These are phyloP conservation scores for Paracamarosporium sp. DNA, from an alignment of 2,329 filamentous ascomycete genomes.

Conservation along the genomic window DNA sequence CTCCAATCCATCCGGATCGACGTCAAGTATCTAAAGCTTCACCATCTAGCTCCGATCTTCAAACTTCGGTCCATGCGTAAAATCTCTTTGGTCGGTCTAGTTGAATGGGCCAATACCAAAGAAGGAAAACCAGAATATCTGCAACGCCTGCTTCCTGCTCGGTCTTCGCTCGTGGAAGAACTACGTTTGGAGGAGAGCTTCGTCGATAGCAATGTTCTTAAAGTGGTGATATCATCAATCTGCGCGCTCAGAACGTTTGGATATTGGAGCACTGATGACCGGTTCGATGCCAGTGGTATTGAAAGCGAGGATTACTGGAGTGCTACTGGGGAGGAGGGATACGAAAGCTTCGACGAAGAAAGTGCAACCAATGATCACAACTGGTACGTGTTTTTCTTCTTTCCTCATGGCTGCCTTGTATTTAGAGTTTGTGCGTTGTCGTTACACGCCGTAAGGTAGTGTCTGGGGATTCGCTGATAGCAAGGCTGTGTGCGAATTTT, in stretches of 20 bases:
- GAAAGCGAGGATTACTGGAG: neutral
- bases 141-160: constrained; percentile 19
- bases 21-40: constrained; percentile 13
- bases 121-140: constrained; percentile 13
- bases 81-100: constrained; percentile 20
- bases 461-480: no score
- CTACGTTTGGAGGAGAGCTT: constrained; percentile 21
- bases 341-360: neutral
- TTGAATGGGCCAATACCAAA: constrained; percentile 2
- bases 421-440: no score
- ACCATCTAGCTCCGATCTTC: constrained; percentile 28
- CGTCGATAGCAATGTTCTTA: constrained; percentile 16
- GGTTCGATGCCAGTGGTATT: neutral
- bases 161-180: constrained; percentile 21
- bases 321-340: neutral
- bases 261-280: constrained; percentile 13
- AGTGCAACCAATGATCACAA: neutral
- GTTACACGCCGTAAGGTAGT: no score
- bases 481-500: no score
- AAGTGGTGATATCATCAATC: constrained; percentile 23
- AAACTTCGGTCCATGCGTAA: constrained; percentile 26
- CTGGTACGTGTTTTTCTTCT: neutral
- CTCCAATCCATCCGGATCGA: constrained; percentile 25
- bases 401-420: no score
- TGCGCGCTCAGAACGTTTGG: constrained; percentile 21